These are phyloP conservation scores for Exophiala phaeomuriformis DNA, from an alignment of 2,329 filamentous ascomycete species.

Conservation along the genomic window DNA sequence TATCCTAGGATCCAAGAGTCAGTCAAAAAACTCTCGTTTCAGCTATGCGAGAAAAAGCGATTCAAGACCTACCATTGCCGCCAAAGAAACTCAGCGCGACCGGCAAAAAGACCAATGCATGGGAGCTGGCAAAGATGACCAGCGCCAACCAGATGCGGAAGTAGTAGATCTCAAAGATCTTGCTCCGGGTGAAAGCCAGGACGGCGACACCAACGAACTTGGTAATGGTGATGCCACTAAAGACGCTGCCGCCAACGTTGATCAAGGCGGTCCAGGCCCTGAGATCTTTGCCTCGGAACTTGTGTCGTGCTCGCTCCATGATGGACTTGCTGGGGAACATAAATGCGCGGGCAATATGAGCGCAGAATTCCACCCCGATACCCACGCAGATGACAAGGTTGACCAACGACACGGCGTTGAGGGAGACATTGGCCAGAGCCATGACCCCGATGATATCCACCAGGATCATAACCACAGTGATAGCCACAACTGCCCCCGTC, in stretches of 20 bases:
- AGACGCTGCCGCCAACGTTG: slow-evolving; percentile 89
- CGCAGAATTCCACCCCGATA: slow-evolving; percentile 95
- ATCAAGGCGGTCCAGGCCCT: slow-evolving; percentile 88
- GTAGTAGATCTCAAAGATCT: slow-evolving; percentile 99
- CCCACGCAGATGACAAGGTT: slow-evolving; percentile 96
- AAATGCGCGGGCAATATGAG: slow-evolving; percentile 91
- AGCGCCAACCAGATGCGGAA: slow-evolving; percentile 94
- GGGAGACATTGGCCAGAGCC: slow-evolving; percentile 77
- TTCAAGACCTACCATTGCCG: slow-evolving; percentile 55
- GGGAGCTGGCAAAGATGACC: slow-evolving; percentile 78
- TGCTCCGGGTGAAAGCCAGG: slow-evolving; percentile 86
- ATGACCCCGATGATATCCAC: slow-evolving; percentile 93
- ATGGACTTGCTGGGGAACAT: slow-evolving; percentile 81
- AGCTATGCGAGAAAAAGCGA: slow-evolving; percentile 45
- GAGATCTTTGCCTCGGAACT: slow-evolving; percentile 73
- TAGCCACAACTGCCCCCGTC: slow-evolving; percentile 73
- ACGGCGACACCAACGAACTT: slow-evolving; percentile 90
- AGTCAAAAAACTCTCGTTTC: slow-evolving; percentile 51
- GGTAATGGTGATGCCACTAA: slow-evolving; percentile 92
- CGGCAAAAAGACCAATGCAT: slow-evolving; percentile 85
- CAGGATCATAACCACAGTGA: slow-evolving; percentile 87
- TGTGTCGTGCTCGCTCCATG: slow-evolving; percentile 70
- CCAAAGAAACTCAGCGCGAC: slow-evolving; percentile 81
- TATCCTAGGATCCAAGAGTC: slow-evolving; percentile 50
- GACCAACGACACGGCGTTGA: slow-evolving; percentile 92